These are phyloP conservation scores for Cucumis cinereus DNA, from an alignment of 306 rosid genomes.

Conservation along the genomic window DNA sequence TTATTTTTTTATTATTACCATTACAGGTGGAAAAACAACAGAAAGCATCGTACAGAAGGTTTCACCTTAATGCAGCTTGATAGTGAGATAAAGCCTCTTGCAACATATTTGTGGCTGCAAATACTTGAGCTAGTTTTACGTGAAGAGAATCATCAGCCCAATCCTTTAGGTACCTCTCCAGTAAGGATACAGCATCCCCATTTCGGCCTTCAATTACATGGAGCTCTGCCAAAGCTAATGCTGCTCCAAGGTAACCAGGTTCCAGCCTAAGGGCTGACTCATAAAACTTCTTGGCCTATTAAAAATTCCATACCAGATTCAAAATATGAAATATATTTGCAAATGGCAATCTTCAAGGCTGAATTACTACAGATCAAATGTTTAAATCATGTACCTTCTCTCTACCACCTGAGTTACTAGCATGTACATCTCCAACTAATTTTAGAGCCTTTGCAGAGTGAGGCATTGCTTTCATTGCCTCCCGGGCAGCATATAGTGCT, in stretches of 20 bases:
- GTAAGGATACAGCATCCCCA: constrained; percentile 82
- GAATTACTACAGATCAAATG: constrained; percentile 12
- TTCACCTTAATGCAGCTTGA: constrained; percentile 87
- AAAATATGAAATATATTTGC: constrained; percentile 8
- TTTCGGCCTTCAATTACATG: constrained; percentile 94
- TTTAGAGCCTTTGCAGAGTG: constrained; percentile 97
- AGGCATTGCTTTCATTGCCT: constrained; percentile 99
- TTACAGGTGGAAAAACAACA: background rate
- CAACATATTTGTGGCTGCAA: constrained; percentile 88
- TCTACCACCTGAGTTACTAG: constrained; percentile 82
- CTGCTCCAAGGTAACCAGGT: constrained; percentile 99
- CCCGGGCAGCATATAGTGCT: constrained; percentile 93
- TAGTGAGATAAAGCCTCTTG: constrained; percentile 92
- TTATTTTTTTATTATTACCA: no score
- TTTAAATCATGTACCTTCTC: constrained; percentile 51
- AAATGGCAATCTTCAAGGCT: constrained; percentile 7
- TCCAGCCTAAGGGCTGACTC: constrained; percentile 99
- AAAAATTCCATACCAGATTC: constrained; percentile 11
- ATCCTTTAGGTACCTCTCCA: constrained; percentile 89
- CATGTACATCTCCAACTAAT: constrained; percentile 96
- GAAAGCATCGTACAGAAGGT: background rate
- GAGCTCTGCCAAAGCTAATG: constrained; percentile 95
- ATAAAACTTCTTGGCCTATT: constrained; percentile 88
- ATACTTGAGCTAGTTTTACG: constrained; percentile 94
- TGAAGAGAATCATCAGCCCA: constrained; percentile 99